Evolutionary conservation across 73 alveolate species (phyloP).

Genomic region (Paramecium primaurelia): DNA sequence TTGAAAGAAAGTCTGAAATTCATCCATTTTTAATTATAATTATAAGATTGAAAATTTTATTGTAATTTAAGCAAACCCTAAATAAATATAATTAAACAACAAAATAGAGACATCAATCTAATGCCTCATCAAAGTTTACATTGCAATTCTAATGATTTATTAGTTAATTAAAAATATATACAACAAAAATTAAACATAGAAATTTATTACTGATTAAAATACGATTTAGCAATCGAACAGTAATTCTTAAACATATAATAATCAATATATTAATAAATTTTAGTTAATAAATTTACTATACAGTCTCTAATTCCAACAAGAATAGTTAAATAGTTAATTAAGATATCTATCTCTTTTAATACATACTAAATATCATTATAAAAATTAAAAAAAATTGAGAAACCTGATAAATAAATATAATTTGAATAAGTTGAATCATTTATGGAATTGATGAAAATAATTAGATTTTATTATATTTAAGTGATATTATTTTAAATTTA

Average conservation of each 20-base stretch:
- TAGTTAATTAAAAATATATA: not conserved
- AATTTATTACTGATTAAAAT: not conserved
- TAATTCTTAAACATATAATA: not conserved
- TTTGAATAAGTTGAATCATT: too few species aligned
- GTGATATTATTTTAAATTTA: not conserved
- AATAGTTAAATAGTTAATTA: too few species aligned
- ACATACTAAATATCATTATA: too few species aligned
- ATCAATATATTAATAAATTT: too few species aligned
- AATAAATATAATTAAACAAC: not conserved
- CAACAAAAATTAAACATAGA: not conserved
- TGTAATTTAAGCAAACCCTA: not conserved
- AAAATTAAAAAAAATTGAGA: too few species aligned
- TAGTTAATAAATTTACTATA: too few species aligned
- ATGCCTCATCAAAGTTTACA: not conserved
- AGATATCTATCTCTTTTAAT: too few species aligned
- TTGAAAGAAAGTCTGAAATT: not conserved
- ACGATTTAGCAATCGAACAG: not conserved
- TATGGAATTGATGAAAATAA: too few species aligned
- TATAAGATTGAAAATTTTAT: not conserved
- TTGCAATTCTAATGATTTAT: not conserved
- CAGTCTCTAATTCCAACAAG: too few species aligned
- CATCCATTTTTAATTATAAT: not conserved
- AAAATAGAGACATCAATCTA: not conserved
- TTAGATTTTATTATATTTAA: too few species aligned
- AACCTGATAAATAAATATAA: too few species aligned